Evolutionary conservation across 345 rosid species (phyloP).

Genomic region (Raphanus raphanistrum): DNA sequence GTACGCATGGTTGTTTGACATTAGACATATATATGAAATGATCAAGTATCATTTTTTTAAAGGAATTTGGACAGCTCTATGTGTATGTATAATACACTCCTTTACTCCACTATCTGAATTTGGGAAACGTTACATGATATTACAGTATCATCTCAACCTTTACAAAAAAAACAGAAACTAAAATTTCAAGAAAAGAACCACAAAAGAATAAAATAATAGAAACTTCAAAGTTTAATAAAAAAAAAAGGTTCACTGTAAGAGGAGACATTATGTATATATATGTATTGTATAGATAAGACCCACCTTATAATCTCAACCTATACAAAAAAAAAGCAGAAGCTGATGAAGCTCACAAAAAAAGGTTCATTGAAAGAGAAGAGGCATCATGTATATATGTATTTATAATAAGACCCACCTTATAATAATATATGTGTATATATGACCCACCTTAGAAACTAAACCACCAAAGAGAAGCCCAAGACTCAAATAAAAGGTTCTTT

Average conservation of each 20-base stretch:
- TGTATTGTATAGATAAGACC: slow-evolving; percentile 1
- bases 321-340: background rate
- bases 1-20: too few relatives aligned
- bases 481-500: slow-evolving; percentile 9
- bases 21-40: too few relatives aligned
- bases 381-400: slow-evolving; percentile 4
- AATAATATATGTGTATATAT: background rate
- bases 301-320: background rate
- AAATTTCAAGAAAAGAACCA: background rate
- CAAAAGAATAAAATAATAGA: background rate
- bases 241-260: slow-evolving; percentile 23
- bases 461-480: slow-evolving; percentile 26
- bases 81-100: background rate
- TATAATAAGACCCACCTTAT: background rate
- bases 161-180: slow-evolving; percentile 1
- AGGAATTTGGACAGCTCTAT: background rate
- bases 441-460: slow-evolving; percentile 31
- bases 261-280: slow-evolving; percentile 10
- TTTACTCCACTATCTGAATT: slow-evolving; percentile 20
- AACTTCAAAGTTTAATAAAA: slow-evolving; percentile 12
- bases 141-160: slow-evolving; percentile 11
- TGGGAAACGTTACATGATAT: slow-evolving; percentile 15
- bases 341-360: slow-evolving; percentile 8
- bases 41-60: background rate
- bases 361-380: slow-evolving; percentile 24